Conservation (phyloP, 2,329 filamentous ascomycete genomes). For the Tolypocladium ovalisporum region DNA sequence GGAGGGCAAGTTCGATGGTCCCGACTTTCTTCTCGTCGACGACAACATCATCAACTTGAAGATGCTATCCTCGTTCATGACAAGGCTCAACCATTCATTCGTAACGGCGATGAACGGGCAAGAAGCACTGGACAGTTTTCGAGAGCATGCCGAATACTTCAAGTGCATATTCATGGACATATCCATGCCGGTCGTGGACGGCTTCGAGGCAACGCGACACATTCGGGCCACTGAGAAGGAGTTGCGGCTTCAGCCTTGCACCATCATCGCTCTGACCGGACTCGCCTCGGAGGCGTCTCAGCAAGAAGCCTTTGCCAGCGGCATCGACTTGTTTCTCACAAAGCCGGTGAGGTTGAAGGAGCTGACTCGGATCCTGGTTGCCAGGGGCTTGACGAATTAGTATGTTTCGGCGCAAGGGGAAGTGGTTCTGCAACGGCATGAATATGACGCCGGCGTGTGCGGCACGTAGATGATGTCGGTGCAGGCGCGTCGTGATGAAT, state of each 20-base stretch:
- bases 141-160: neutral
- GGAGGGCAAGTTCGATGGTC: neutral
- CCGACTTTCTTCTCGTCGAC: neutral
- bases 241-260: neutral
- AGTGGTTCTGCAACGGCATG: neutral
- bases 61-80: neutral
- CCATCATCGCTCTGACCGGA: neutral
- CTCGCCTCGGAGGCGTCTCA: neutral
- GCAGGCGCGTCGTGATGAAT: neutral
- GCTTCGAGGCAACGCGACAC: neutral
- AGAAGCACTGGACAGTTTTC: neutral
- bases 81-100: neutral
- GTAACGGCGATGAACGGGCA: neutral
- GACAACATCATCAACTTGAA: neutral
- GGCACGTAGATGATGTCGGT: neutral
- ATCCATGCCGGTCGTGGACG: neutral
- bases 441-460: neutral
- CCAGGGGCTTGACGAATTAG: neutral
- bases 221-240: neutral
- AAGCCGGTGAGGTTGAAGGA: neutral
- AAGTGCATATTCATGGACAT: neutral
- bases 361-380: neutral
- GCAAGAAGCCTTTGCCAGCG: neutral
- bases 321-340: neutral
- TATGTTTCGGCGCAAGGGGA: neutral